Evolutionary conservation across 2,329 filamentous ascomycete genomes (phyloP), one percentile per base, ranked within the genome.

Genomic region (Fonsecaea erecta): DNA sequence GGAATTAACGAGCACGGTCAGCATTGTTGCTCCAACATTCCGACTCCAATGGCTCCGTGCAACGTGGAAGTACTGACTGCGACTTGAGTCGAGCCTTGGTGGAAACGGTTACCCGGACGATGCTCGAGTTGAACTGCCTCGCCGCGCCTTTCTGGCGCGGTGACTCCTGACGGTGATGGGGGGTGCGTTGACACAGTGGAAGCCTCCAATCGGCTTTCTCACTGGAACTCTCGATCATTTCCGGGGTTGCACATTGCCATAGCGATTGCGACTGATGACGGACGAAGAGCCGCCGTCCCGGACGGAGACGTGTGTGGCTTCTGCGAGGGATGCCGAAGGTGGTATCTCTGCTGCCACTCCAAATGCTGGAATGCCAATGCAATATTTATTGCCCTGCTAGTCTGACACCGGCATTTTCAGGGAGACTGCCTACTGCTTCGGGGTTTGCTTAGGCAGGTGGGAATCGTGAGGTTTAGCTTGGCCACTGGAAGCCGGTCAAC

Each of bases 221-320:
- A 99, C 85, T 75, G 87, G 89, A 62, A 99, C 84, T 40, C 95
- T 88, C 74, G 96, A 96, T 75, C 91, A 88, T 67, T 90, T 88
- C 87, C 91, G 99, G 0, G 93, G 92, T 75, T 93, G 90, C 68
- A 99, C 92, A 74, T 98, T 97, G 60, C 83, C 77, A 78, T 98
- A 99, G 62, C 95, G 88, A 77, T 98, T 96, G 71, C 94, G 85
- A 37, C 79, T 76, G 65, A 82, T 82, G 68, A 86, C 80, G 54
- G 86, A 83, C 8, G 85, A 80, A 26, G 83, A 82, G 30, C 78
- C 78, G 56, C 90, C 83, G 60, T 88, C 82, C 2, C 86, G 83
- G 82, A 90, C 68, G 81, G 81, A 58, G 85, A 84, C 12, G 78
- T 75, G 26, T 82, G 77, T 56, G 83, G 80, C 52, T 80, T 76